Evolutionary conservation across 176 grass and related monocot species (phyloP).

Genomic region (Panicum miliaceum): DNA sequence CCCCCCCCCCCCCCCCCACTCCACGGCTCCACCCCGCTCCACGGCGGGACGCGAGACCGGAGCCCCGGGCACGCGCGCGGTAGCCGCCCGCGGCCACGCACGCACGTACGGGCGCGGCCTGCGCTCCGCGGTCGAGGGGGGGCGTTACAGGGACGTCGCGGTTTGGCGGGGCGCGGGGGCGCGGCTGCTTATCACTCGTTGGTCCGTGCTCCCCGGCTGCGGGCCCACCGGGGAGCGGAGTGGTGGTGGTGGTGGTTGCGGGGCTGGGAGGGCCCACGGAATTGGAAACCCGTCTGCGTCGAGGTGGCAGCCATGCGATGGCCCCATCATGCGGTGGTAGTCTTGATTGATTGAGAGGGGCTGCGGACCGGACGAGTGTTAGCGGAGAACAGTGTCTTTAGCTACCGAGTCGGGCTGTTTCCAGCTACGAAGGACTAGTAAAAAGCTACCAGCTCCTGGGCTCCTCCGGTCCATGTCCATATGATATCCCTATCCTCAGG

Average conservation of each 20-base stretch:
- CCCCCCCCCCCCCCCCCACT: too few species aligned
- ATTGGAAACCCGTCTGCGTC: conserved; percentile 24
- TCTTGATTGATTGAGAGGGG: not conserved
- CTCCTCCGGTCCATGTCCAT: not conserved
- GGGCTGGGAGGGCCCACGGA: not conserved
- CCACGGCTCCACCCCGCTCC: too few species aligned
- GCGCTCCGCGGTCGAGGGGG: too few species aligned
- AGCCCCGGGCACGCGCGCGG: too few species aligned
- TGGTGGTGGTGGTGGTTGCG: too few species aligned
- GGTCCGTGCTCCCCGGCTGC: not conserved
- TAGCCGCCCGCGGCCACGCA: too few species aligned
- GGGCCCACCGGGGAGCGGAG: not conserved
- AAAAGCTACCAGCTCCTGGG: not conserved
- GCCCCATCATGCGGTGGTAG: not conserved
- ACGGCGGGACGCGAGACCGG: too few species aligned
- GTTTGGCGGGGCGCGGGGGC: not conserved
- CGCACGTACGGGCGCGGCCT: not conserved
- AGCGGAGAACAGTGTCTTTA: conserved; percentile 20
- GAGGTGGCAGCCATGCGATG: not conserved
- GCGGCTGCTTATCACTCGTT: conserved; percentile 33
- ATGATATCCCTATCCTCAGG: not conserved
- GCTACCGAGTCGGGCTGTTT: not conserved
- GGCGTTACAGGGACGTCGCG: conserved; percentile 22
- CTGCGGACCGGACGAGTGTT: not conserved
- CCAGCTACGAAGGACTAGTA: not conserved